Conservation (phyloP, 345 rosid genomes). For the Balakata baccata region DNA sequence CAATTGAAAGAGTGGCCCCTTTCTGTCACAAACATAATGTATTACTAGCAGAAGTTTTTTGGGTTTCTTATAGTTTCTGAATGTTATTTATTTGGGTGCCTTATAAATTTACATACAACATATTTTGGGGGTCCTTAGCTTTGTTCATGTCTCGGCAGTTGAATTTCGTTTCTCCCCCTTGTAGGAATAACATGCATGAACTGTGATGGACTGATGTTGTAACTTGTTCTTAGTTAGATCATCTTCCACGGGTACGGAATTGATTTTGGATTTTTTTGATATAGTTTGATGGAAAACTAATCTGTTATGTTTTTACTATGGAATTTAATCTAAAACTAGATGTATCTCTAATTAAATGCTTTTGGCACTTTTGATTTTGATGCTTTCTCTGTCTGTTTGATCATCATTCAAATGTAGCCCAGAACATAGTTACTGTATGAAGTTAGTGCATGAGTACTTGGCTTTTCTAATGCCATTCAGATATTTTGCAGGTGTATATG, state of each 20-base stretch:
- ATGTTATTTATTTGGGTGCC: background rate
- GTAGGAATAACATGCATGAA: too few species aligned
- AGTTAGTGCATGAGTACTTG: background rate
- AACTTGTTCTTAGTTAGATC: background rate
- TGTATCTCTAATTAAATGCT: background rate
- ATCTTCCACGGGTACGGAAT: background rate
- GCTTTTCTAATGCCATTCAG: background rate
- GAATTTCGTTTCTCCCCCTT: background rate
- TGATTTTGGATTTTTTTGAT: background rate
- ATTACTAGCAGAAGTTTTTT: background rate
- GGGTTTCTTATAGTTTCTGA: background rate
- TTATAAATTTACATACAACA: background rate
- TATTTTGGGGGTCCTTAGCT: background rate
- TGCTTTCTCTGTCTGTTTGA: background rate
- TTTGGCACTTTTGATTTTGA: too few species aligned
- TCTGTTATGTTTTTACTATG: background rate
- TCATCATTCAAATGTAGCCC: background rate
- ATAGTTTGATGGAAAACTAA: background rate
- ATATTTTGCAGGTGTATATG: conserved; percentile 45
- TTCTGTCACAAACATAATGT: background rate
- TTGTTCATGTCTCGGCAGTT: background rate
- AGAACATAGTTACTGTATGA: background rate
- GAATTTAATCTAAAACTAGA: background rate
- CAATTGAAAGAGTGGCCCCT: too few species aligned
- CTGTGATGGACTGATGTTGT: background rate